Conservation (phyloP, 306 rosid species). For the Carpinus viminea region DNA sequence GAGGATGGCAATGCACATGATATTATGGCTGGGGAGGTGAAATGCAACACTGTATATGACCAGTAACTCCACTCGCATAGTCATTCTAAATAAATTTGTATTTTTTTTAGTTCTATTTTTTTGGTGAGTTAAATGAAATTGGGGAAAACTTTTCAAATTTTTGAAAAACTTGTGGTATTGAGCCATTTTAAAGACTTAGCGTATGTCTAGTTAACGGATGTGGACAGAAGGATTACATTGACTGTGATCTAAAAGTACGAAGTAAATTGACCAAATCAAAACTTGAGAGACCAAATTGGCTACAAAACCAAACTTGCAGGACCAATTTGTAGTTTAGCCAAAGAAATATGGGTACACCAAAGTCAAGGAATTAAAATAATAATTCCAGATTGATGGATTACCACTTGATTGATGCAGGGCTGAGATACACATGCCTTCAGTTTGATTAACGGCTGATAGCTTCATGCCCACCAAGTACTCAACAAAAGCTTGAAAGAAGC, state of each 20-base stretch:
- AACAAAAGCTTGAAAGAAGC: constrained; percentile 63
- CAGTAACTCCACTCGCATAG: neutral
- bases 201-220: neutral
- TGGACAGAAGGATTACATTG: neutral
- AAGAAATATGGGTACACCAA: neutral
- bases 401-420: constrained; percentile 83
- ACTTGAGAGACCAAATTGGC: neutral
- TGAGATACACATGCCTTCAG: constrained; percentile 55
- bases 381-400: constrained; percentile 41
- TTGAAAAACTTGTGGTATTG: neutral
- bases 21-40: no score
- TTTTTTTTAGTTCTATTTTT: neutral
- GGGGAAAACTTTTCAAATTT: neutral
- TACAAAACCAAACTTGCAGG: neutral
- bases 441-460: constrained; percentile 51
- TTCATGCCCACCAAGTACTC: constrained; percentile 80
- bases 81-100: neutral
- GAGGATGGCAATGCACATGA: no score
- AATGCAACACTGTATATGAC: no score
- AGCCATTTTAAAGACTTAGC: neutral
- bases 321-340: neutral
- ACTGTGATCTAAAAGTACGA: neutral
- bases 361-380: neutral
- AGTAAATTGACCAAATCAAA: neutral
- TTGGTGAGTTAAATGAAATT: neutral